A percentile compares a stretch with the other conserved stretches of the same genome.
These are phyloP conservation scores for Rosellinia necatrix DNA, from an alignment of 2,329 filamentous ascomycete genomes.

Conservation along the genomic window DNA sequence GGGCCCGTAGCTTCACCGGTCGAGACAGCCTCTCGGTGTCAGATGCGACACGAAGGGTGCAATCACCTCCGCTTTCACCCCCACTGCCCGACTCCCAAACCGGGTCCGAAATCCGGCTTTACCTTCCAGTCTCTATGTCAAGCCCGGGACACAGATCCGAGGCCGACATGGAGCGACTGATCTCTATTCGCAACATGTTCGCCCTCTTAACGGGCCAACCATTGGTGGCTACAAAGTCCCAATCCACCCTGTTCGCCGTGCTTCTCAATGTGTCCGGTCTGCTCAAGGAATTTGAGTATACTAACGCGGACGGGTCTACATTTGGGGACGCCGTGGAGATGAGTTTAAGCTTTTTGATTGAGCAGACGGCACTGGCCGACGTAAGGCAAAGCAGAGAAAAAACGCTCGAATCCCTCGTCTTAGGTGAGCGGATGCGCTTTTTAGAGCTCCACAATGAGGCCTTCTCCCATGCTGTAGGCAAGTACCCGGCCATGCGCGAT, in stretches of 20 bases:
- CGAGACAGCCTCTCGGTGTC: constrained; percentile 53
- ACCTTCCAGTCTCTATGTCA: constrained; percentile 55
- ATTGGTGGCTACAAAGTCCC: constrained; percentile 60
- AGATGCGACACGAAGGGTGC: constrained; percentile 51
- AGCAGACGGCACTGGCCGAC: constrained; percentile 77
- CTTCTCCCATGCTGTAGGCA: constrained; percentile 88
- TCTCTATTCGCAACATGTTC: constrained; percentile 67
- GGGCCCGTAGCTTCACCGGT: constrained; percentile 53
- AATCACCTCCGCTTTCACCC: constrained; percentile 45
- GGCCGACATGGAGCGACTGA: constrained; percentile 58
- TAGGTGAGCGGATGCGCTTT: constrained; percentile 85
- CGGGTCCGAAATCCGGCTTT: constrained; percentile 54
- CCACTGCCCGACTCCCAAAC: constrained; percentile 42
- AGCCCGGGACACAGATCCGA: constrained; percentile 44
- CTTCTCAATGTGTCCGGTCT: constrained; percentile 59
- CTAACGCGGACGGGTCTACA: constrained; percentile 58
- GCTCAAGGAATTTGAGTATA: constrained; percentile 63
- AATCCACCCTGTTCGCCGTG: constrained; percentile 58
- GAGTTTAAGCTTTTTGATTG: constrained; percentile 75
- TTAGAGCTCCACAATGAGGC: constrained; percentile 85
- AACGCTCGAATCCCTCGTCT: constrained; percentile 84
- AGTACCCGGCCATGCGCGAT: constrained; percentile 73
- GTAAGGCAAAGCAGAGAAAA: constrained; percentile 83
- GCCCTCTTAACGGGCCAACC: constrained; percentile 68
- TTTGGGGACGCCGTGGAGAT: constrained; percentile 65